These are phyloP conservation scores for Botrytis paeoniae DNA, from an alignment of 2,329 filamentous ascomycete genomes.

Conservation along the genomic window DNA sequence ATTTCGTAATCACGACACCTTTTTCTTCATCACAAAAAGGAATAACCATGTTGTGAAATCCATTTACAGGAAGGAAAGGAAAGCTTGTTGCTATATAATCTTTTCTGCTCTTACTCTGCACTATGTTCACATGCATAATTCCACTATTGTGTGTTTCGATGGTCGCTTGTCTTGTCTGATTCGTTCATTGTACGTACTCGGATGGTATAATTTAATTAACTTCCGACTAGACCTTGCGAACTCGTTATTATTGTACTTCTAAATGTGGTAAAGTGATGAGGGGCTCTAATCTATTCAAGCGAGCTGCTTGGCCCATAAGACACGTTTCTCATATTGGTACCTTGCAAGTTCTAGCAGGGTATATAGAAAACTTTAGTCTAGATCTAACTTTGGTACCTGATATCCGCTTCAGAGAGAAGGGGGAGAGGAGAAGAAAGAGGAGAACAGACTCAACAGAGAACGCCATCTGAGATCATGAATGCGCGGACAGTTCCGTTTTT, in stretches of 20 bases:
- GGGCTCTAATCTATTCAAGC: slow-evolving; percentile 3
- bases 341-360: background rate
- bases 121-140: background rate
- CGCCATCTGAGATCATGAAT: background rate
- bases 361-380: background rate
- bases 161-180: background rate
- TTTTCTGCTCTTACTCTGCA: background rate
- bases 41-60: background rate
- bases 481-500: background rate
- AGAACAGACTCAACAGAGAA: background rate
- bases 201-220: background rate
- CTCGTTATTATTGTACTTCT: background rate
- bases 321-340: slow-evolving; percentile 3
- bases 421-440: background rate
- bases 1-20: background rate
- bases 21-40: background rate
- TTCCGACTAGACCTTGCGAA: background rate
- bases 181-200: background rate
- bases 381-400: background rate
- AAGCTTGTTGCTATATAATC: background rate
- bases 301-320: background rate
- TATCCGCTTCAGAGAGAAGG: background rate
- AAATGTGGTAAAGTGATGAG: background rate
- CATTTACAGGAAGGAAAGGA: background rate
- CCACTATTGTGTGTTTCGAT: background rate